A percentile compares a stretch with the other conserved stretches of the same genome.
Evolutionary conservation across 108 stramenopile species (phyloP).

Genomic region (Seminavis robusta): DNA sequence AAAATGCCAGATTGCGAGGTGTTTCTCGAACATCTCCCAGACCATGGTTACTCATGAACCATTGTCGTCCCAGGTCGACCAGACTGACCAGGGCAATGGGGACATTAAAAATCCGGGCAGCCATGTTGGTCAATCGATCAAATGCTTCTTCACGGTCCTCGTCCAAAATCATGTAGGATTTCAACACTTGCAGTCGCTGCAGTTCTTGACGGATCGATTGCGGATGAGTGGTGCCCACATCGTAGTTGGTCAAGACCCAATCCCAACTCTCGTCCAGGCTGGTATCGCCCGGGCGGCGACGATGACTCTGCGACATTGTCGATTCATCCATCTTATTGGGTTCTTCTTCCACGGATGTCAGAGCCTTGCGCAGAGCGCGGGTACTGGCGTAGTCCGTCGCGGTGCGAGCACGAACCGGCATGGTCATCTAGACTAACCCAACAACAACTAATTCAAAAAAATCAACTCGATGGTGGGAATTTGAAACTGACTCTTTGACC

Average conservation of each 20-base stretch:
- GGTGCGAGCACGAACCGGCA: too few species aligned
- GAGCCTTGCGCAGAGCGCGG: too few species aligned
- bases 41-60: constrained; percentile 77
- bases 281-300: too few species aligned
- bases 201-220: constrained; percentile 58
- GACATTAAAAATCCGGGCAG: constrained; percentile 53
- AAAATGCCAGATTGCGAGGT: constrained; percentile 76
- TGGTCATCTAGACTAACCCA: too few species aligned
- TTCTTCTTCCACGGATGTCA: too few species aligned
- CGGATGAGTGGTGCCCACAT: constrained; percentile 8
- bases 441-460: too few species aligned
- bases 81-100: constrained; percentile 69
- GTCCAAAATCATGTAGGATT: constrained; percentile 57
- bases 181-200: constrained; percentile 53
- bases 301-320: too few species aligned
- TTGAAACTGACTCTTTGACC: too few species aligned
- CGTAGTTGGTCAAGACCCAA: constrained; percentile 30
- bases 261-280: too few species aligned
- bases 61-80: constrained; percentile 71
- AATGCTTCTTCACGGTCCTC: constrained; percentile 52
- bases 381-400: too few species aligned
- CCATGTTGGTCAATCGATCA: constrained; percentile 42
- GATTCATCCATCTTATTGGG: too few species aligned
- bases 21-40: constrained; percentile 71
- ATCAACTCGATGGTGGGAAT: too few species aligned